These are phyloP conservation scores for Hibiscus tridactylites DNA, from an alignment of 345 rosid species.

Conservation along the genomic window DNA sequence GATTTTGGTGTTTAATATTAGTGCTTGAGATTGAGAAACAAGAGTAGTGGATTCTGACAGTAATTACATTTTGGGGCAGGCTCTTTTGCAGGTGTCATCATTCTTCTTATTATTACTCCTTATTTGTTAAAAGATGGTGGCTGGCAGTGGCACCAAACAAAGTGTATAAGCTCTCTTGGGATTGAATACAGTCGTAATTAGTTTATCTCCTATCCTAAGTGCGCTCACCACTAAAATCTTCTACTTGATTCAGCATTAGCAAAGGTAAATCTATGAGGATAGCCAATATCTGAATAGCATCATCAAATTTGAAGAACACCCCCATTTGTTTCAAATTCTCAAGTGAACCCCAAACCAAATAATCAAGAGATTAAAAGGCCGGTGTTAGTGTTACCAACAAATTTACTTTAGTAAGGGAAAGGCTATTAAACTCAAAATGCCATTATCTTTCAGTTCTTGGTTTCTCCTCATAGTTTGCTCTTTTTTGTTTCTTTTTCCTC, in stretches of 20 bases:
- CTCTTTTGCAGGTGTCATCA: not conserved
- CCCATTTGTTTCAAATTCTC: too few species aligned
- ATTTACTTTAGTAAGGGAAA: not conserved
- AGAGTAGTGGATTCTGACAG: constrained; percentile 9
- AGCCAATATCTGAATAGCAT: not conserved
- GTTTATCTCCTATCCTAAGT: not conserved
- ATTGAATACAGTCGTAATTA: not conserved
- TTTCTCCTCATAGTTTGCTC: not conserved
- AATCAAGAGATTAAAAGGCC: not conserved
- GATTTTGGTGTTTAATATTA: not conserved
- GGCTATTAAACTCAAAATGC: not conserved
- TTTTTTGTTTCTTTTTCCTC: not conserved
- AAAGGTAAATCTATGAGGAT: not conserved
- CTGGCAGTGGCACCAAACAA: not conserved
- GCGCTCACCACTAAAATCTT: constrained; percentile 14
- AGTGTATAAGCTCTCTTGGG: not conserved
- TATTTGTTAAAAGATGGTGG: not conserved
- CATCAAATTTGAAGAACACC: too few species aligned
- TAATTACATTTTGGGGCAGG: not conserved
- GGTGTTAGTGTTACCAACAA: too few species aligned
- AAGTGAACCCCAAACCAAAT: too few species aligned
- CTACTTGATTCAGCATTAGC: not conserved
- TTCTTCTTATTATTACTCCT: not conserved
- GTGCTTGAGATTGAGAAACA: not conserved
- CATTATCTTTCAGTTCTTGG: not conserved